Evolutionary conservation across 2,329 filamentous ascomycete genomes (phyloP), one percentile per base, ranked within the genome.

Genomic region (Achaetomium macrosporum): DNA sequence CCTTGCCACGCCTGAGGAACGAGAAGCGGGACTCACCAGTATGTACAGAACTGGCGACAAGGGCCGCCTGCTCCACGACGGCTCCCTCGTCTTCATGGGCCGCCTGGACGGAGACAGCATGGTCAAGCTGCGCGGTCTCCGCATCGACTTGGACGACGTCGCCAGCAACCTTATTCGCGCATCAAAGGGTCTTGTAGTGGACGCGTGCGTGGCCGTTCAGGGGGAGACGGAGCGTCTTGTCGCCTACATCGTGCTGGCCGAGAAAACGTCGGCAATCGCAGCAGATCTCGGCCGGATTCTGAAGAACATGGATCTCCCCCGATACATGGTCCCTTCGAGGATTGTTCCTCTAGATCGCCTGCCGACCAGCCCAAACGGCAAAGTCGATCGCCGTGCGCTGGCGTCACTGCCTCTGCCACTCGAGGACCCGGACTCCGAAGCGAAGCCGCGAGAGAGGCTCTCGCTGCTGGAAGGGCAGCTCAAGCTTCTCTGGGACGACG

Each of bases 31-130:
- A 15, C 33, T 35, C 33, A 35, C 31, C 15, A 42, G 42, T 5
- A 42, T 51, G 42, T 47, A 25, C 42, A 51, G 45, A 42, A 51
- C 50, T 3, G 50, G 50, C 29, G 50, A 51, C 29, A 42, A 46
- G 5, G 50, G 40, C 16, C 25, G 43, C 4, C 29, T 17, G 17
- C 43, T 51, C 12, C 50, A 17, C 13, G 42, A 41, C 37, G 50
- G 50, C 25, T 30, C 10, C 19, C 43, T 51, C 43, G 50, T 46
- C 43, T 51, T 35, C 50, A 41, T 51, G 19, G 50, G 50, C 43
- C 50, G 50, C 17, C 19, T 42, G 36, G 50, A 51, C 36, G 33
- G 45, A 13, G 42, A 47, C 33, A 35, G 33, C 33, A 35, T 12
- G 25, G 50, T 42, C 36, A 51, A 51, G 42, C 37, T 51, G 25